Evolutionary conservation across 164 flowering plant species (phyloP), one percentile per base, ranked within the genome.

Genomic region (Piper betle): DNA sequence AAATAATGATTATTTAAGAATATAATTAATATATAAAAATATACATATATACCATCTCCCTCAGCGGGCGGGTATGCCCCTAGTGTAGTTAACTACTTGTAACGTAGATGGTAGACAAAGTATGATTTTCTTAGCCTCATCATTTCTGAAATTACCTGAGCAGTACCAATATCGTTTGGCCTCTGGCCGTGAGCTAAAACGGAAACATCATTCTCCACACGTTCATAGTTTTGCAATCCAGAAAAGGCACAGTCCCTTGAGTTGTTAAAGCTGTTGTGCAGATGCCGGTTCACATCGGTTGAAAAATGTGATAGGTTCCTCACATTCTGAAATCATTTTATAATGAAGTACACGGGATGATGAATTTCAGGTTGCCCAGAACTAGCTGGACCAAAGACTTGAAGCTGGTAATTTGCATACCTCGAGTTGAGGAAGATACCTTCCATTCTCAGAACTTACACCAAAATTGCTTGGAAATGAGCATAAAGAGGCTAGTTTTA

Each of bases 401-500:
- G 58, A 53, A 62, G 54, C 20, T 9, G 60, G 17, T 33, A 46
- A 39, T n/a, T 38, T 55, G 18, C 43, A 9, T 60, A 61, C 66
- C 68, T 77, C 81, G 62, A 82, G 74, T 66, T 70, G 77, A 39
- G 75, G 64, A 70, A 74, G 61, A 64, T 72, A 67, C 43, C 77
- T 62, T 58, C 79, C 83, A 17, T 77, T 61, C 67, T 86, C 89
- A 80, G 12, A 43, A 43, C 10, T 15, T 15, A 74, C 70, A 61
- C 81, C 83, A 62, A 83, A 84, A 71, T 78, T 80, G 66, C 81
- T 76, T 46, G 74, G 64, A 72, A 82, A 63, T 40, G 95, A 91
- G 66, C 81, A 80, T 61, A 83, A 62, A 38, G 91, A 84, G 53
- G 97, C 83, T 72, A 91, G 94, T 80, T 86, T 91, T 92, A 85